Base-by-base conservation (phyloP, 768 basidiomycete genomes). In the Coprinopsis sp. region DNA sequence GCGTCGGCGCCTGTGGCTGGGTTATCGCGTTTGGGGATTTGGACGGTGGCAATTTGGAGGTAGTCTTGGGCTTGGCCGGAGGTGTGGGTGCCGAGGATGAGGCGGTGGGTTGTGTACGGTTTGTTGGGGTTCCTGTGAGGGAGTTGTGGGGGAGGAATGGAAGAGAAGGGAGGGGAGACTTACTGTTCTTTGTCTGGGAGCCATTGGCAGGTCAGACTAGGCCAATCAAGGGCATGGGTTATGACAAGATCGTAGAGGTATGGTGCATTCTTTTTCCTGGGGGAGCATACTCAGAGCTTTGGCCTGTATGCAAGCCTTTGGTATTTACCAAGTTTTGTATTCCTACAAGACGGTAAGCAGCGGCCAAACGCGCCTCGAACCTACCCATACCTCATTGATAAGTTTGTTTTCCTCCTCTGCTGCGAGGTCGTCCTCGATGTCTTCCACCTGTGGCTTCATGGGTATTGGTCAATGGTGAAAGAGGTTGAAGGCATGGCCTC, bases 181-280 rank as follows among this genome's bases (percentile, higher is more conserved):
- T 56, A 94, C 94, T 81, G 79, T 68, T 97, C 91, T 65, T 83
- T 86, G 73, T 99, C 96, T 0, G 96, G 96, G 65, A 99, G 89
- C 96, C 96, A 99, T 69, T 98, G 96, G 64, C 91, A 93, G 4
- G 96, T 99, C 59, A 99, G 64, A 59, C 86, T 91, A 16, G 96
- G 96, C 96, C 96, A 99, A 66, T 96, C 92, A 40, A 98, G 76
- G 25, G 95, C 95, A 63, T 98, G 95, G 1, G 95, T 97, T 58
- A 99, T 86, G 54, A 99, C 91, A 19, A 95, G 76, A 66, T 99
- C 96, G 65, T 99, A 99, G 12, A 98, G 80, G 69, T 95, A 98
- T 11, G 94, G 95, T 44, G 94, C 91, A 68, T 94, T 95, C 71
- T 92, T 92, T 76, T 92, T 92, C 89, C 89, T 92, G 63, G 39